phyloP scores from a whole-genome alignment of 2,329 filamentous ascomycete species.

The Fusarium algeriense region DNA sequence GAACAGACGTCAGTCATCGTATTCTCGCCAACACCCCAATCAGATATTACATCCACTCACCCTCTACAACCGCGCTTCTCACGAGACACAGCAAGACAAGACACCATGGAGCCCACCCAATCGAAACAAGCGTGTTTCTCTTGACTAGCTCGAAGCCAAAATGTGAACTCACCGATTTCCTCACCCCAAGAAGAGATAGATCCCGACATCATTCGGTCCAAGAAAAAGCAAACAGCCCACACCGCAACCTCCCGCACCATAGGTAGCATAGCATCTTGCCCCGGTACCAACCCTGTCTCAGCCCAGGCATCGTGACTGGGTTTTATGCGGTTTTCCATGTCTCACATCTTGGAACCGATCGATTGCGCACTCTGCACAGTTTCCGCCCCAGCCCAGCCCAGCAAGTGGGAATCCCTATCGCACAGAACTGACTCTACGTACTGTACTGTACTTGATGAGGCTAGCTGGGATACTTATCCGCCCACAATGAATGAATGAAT shows the following conservation, averaged over 20 bases:
- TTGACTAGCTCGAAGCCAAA: slow-evolving; percentile 40
- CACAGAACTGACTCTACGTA: neutral
- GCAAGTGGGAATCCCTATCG: slow-evolving; percentile 28
- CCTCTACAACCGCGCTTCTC: slow-evolving; percentile 29
- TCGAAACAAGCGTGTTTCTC: slow-evolving; percentile 38
- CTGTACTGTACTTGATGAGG: slow-evolving; percentile 15
- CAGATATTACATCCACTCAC: slow-evolving; percentile 32
- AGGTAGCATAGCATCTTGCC: slow-evolving; percentile 9
- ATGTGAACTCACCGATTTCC: slow-evolving; percentile 30
- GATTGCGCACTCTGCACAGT: slow-evolving; percentile 43
- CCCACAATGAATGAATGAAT: slow-evolving; percentile 3
- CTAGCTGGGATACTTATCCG: slow-evolving; percentile 13
- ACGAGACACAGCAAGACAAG: slow-evolving; percentile 36
- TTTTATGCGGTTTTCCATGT: slow-evolving; percentile 43
- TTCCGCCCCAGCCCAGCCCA: slow-evolving; percentile 11
- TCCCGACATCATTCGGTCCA: slow-evolving; percentile 40
- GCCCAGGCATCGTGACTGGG: slow-evolving; percentile 38
- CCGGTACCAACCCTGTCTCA: slow-evolving; percentile 34
- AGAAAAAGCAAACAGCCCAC: slow-evolving; percentile 37
- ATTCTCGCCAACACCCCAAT: slow-evolving; percentile 18
- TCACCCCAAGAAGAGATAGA: slow-evolving; percentile 17
- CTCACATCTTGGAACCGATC: slow-evolving; percentile 43
- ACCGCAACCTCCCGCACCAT: slow-evolving; percentile 35
- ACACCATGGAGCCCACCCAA: slow-evolving; percentile 30
- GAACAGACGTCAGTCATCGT: slow-evolving; percentile 2